Evolutionary conservation across 352 stramenopile genomes (phyloP).

Genomic region (Thraustochytrium striatum): DNA sequence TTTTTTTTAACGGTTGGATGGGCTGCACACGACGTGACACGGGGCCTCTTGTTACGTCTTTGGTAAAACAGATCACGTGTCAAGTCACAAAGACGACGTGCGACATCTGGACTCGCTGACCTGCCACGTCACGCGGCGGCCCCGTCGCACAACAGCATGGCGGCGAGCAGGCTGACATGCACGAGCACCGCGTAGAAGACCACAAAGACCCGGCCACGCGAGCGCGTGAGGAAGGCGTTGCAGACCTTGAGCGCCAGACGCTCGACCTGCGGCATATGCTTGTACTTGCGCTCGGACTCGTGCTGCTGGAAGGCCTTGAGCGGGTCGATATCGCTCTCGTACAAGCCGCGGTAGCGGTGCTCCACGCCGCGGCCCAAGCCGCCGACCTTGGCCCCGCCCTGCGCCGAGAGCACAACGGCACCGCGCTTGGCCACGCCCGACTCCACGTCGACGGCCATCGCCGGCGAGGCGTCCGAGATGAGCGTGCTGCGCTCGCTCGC

Average conservation of each 20-base stretch:
- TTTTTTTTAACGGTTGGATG: too few relatives aligned
- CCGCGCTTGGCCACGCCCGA: background rate
- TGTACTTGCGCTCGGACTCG: constrained; percentile 29
- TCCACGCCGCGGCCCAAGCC: constrained; percentile 33
- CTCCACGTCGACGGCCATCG: background rate
- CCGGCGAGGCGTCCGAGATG: constrained; percentile 22
- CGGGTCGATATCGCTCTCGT: constrained; percentile 39
- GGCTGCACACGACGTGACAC: too few relatives aligned
- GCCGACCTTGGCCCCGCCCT: constrained; percentile 25
- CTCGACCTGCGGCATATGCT: constrained; percentile 34
- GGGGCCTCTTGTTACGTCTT: too few relatives aligned
- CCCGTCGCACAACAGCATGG: too few relatives aligned
- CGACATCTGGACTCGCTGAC: too few relatives aligned
- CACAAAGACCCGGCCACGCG: constrained; percentile 27
- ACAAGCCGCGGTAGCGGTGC: constrained; percentile 18
- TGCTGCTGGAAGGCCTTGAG: constrained; percentile 42
- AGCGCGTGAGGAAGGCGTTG: constrained; percentile 37
- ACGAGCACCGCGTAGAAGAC: constrained; percentile 22
- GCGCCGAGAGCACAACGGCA: background rate
- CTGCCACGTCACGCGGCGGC: too few relatives aligned
- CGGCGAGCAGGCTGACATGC: background rate
- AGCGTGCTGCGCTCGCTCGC: constrained; percentile 29
- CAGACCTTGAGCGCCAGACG: constrained; percentile 28
- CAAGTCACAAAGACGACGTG: too few relatives aligned
- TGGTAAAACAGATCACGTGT: too few relatives aligned